Evolutionary conservation across 169 alveolate species (phyloP).

Genomic region (Ichthyophthirius multifiliis): DNA sequence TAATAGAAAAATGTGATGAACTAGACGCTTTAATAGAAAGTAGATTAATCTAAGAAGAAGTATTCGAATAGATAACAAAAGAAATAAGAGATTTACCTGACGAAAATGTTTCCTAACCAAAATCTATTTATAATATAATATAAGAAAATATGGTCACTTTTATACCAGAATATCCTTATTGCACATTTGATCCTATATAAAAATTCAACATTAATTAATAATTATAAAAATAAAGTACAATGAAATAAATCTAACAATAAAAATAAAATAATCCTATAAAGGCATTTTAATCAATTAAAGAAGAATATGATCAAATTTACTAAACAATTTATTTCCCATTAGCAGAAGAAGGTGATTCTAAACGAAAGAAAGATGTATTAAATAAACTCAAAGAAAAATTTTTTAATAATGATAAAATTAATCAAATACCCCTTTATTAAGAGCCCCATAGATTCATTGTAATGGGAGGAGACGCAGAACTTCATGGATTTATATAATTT

Average conservation of each 20-base stretch:
- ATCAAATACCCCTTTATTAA: constrained; percentile 11
- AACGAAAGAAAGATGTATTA: no score
- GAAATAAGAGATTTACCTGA: background rate
- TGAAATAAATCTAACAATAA: background rate
- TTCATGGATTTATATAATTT: constrained; percentile 14
- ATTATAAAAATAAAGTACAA: no score
- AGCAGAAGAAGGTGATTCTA: no score
- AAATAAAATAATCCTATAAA: background rate
- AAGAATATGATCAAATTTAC: background rate
- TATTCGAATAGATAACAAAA: constrained; percentile 12
- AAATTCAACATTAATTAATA: background rate
- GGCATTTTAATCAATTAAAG: background rate
- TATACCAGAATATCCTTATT: constrained; percentile 8
- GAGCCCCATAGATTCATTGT: constrained; percentile 38
- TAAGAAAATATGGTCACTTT: constrained; percentile 11
- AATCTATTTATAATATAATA: background rate
- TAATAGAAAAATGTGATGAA: background rate
- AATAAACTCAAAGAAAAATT: no score
- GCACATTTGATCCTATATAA: background rate
- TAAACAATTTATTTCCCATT: no score
- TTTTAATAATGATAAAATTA: background rate
- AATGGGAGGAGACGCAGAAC: constrained; percentile 38
- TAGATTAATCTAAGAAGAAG: background rate
- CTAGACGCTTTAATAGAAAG: background rate
- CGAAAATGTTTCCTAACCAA: background rate